Conservation (phyloP, 805 yeast species). For the Zygoascus bituminiphila region DNA sequence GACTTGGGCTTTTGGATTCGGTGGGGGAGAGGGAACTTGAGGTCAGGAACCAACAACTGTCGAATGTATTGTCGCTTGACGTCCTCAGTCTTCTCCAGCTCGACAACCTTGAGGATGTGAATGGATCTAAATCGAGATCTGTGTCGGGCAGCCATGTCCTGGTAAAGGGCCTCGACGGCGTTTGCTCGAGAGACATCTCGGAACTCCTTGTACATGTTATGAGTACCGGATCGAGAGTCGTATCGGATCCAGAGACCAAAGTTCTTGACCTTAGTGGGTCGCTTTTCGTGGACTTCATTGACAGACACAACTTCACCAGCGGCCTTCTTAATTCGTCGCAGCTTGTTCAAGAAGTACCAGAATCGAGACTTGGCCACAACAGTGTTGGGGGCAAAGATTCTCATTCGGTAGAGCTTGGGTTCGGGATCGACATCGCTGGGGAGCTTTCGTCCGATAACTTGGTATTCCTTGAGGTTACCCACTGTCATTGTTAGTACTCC, state of each 20-base stretch:
- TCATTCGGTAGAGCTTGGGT: slow-evolving; percentile 99
- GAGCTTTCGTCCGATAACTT: slow-evolving; percentile 99
- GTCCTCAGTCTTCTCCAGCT: slow-evolving; percentile 94
- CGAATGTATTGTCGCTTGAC: slow-evolving; percentile 99
- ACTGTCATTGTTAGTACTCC: slow-evolving; percentile 32
- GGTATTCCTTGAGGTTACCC: slow-evolving; percentile 98
- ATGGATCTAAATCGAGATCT: slow-evolving; percentile 99
- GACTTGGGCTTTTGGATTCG: slow-evolving; percentile 87
- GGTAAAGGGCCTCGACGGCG: slow-evolving; percentile 98
- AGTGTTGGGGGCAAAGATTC: slow-evolving; percentile 97
- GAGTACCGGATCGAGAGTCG: slow-evolving; percentile 99
- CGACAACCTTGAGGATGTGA: slow-evolving; percentile 99
- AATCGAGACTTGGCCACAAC: slow-evolving; percentile 99
- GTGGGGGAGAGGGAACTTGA: slow-evolving; percentile 99
- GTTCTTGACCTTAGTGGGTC: slow-evolving; percentile 99
- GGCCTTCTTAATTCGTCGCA: slow-evolving; percentile 99
- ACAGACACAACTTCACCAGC: slow-evolving; percentile 98
- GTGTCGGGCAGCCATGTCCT: slow-evolving; percentile 99
- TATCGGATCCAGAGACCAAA: slow-evolving; percentile 99
- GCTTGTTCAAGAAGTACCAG: slow-evolving; percentile 99
- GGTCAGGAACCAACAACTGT: slow-evolving; percentile 91
- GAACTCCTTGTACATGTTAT: slow-evolving; percentile 99
- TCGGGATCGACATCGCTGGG: slow-evolving; percentile 98
- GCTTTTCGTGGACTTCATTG: slow-evolving; percentile 84
- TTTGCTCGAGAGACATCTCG: slow-evolving; percentile 98